A percentile compares a stretch with the other conserved stretches of the same genome.
phyloP scores from a whole-genome alignment of 495 filamentous ascomycete species.

The Penicillium coprophilum region DNA sequence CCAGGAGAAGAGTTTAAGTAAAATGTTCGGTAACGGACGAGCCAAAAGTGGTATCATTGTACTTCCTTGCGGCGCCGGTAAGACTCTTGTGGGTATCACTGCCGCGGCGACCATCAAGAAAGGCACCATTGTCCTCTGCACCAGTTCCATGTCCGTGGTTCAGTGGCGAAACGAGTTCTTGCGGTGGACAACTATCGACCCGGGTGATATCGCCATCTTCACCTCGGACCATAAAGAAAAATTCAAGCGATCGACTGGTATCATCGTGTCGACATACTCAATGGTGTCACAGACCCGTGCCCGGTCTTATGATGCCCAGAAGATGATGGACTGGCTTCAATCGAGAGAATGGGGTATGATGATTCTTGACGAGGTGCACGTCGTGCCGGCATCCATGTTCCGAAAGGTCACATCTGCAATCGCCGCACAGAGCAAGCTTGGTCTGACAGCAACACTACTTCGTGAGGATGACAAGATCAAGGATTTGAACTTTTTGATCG shows the following conservation, averaged over 20 bases:
- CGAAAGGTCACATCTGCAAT: slow-evolving; percentile 87
- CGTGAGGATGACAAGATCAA: slow-evolving; percentile 98
- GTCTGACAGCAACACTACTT: slow-evolving; percentile 89
- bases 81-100: slow-evolving; percentile 95
- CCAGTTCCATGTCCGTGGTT: slow-evolving; percentile 94
- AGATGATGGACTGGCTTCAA: slow-evolving; percentile 96
- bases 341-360: slow-evolving; percentile 96
- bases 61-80: slow-evolving; percentile 93
- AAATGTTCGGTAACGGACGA: slow-evolving; percentile 98
- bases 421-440: slow-evolving; percentile 94
- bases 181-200: slow-evolving; percentile 97
- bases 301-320: slow-evolving; percentile 86
- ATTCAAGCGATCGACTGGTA: slow-evolving; percentile 85
- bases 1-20: slow-evolving; percentile 94
- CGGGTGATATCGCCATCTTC: slow-evolving; percentile 89
- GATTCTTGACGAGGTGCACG: slow-evolving; percentile 98
- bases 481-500: slow-evolving; percentile 96
- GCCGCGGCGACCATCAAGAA: slow-evolving; percentile 98
- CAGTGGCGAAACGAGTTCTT: slow-evolving; percentile 97
- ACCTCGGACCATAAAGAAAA: slow-evolving; percentile 91
- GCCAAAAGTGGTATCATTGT: slow-evolving; percentile 98
- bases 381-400: slow-evolving; percentile 95
- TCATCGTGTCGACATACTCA: slow-evolving; percentile 96
- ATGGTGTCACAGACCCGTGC: slow-evolving; percentile 92
- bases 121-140: slow-evolving; percentile 90